These are phyloP conservation scores for Lathyrus oleraceus DNA, from an alignment of 306 rosid genomes.

Conservation along the genomic window DNA sequence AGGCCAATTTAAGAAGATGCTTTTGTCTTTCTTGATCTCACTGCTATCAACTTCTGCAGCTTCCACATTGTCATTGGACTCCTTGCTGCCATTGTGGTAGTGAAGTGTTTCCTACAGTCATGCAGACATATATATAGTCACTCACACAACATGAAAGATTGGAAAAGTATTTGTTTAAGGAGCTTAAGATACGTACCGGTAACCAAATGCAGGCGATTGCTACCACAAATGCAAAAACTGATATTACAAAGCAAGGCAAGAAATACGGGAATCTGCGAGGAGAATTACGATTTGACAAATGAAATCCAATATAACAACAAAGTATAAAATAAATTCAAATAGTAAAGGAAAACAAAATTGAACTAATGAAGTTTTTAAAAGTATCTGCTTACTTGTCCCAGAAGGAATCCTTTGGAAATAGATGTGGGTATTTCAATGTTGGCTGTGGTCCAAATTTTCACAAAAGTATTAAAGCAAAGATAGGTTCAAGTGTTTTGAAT, in stretches of 20 bases:
- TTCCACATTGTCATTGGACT: constrained; percentile 36
- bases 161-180: no score
- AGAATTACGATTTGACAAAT: constrained; percentile 2
- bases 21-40: constrained; percentile 36
- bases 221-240: constrained; percentile 34
- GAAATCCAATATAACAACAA: no score
- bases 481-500: no score
- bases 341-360: background rate
- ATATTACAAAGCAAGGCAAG: constrained; percentile 43
- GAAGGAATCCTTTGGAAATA: constrained; percentile 62
- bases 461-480: no score
- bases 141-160: background rate
- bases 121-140: constrained; percentile 8
- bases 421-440: constrained; percentile 52
- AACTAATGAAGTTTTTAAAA: no score
- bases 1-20: constrained; percentile 74
- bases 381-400: constrained; percentile 64
- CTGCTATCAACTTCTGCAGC: constrained; percentile 49
- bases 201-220: constrained; percentile 49
- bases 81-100: constrained; percentile 39
- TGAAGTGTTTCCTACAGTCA: constrained; percentile 73
- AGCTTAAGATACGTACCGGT: constrained; percentile 33
- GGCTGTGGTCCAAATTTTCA: no score
- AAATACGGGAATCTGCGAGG: constrained; percentile 47
- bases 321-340: background rate